Base-by-base conservation (phyloP, 2,329 filamentous ascomycete species). In the Aphanoascus verrucosus region DNA sequence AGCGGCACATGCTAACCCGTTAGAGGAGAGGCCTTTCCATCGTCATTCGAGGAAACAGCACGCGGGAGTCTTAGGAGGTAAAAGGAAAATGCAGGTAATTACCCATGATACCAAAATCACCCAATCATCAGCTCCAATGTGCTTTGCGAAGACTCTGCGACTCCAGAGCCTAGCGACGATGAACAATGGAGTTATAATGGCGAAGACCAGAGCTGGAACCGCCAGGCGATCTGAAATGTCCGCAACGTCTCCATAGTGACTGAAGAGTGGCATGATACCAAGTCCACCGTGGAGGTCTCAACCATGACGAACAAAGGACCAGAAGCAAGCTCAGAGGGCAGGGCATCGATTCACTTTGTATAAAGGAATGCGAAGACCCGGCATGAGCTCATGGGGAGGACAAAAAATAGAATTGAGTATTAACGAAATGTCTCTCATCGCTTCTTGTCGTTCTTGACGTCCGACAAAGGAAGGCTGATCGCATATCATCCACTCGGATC, bases 41-140 rank as follows among this genome's bases (percentile, higher is more conserved):
- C n/a, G 23, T 28, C 23, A 28, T 28, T 28, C 9, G 37, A 12
- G 34, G 45, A 49, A 28, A 37, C 9, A 48, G 2, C 31, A 11
- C 5, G 12, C 15, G 4, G 19, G 31, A 48, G 6, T 19, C 28
- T 4, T 12, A 19, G 19, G 7, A 41, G 19, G 14, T 11, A 31
- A 34, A 31, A 5, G n/a, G 35, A 17, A 41, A 37, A 44, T 17
- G 40, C 14, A 14, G 60, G 44, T 61, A 58, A 52, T 31, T 52
- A 37, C 20, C 58, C 55, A 34, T 9, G 65, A 59, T 2, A 58
- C 42, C 32, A 64, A 50, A 40, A 66, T 67, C 15, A 57, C 57
- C 47, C 60, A 56, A 53, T 67, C 65, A 52, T 67, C 65, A 19
- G 49, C 52, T 28, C 61, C 64, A 12, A 62, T 46, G 8, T 37